Conservation (phyloP, 2,329 filamentous ascomycete species). For the Neonectria sp. region DNA sequence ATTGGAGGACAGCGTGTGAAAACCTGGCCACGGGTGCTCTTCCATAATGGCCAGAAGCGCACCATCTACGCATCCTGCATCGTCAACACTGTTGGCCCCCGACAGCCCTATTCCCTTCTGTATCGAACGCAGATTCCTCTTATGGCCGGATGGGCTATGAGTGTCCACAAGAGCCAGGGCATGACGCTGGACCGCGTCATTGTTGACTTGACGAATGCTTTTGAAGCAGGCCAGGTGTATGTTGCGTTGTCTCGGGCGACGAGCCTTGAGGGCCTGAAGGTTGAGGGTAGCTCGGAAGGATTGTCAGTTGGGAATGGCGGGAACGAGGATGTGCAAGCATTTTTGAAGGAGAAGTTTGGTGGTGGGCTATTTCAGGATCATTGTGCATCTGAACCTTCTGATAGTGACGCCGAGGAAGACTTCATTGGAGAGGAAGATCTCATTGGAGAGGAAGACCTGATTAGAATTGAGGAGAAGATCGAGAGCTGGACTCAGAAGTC, state of each 20-base stretch:
- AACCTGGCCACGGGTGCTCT: slow-evolving; percentile 58
- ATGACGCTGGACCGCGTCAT: slow-evolving; percentile 73
- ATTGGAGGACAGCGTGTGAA: slow-evolving; percentile 3
- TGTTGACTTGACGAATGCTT: slow-evolving; percentile 67
- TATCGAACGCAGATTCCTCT: slow-evolving; percentile 75
- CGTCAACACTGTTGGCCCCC: slow-evolving; percentile 62
- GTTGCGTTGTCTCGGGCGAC: slow-evolving; percentile 56
- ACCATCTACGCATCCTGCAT: slow-evolving; percentile 68
- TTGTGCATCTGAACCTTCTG: not conserved
- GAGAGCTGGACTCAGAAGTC: not conserved
- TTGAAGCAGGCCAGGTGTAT: slow-evolving; percentile 73
- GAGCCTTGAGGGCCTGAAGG: slow-evolving; percentile 34
- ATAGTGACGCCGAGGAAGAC: not conserved
- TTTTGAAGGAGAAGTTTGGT: slow-evolving; percentile 29
- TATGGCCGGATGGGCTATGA: slow-evolving; percentile 73
- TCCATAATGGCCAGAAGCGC: slow-evolving; percentile 61
- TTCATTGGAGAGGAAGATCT: not conserved
- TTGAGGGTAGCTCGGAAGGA: slow-evolving; percentile 18
- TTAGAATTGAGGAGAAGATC: not conserved
- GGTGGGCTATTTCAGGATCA: slow-evolving; percentile 3
- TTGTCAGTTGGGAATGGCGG: not conserved
- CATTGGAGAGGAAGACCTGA: not conserved
- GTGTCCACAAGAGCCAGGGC: slow-evolving; percentile 74
- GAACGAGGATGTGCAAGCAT: slow-evolving; percentile 23
- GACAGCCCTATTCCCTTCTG: slow-evolving; percentile 62